Base-by-base conservation (phyloP, 176 grass and related monocot species). In the Pontederia paniculata region DNA sequence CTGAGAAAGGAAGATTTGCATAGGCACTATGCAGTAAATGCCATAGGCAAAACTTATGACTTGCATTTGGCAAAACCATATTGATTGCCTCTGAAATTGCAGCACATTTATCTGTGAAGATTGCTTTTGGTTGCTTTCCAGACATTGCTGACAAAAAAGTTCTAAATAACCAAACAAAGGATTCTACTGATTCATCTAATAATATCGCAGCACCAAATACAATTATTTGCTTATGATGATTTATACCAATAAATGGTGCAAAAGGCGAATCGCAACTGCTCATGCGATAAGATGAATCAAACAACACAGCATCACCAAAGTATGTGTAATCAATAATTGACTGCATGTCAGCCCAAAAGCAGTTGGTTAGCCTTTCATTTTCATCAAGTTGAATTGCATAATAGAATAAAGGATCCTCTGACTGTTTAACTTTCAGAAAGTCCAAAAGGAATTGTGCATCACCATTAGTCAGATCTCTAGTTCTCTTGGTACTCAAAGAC, bases 311-410 rank as follows among this genome's bases (percentile, higher is more conserved):
- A 65, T 80, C 77, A 48, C 71, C 71, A 56, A 80, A 80, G 65
- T 56, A 61, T 18, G 55, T 15, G 68, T 73, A 73, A 48, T 80
- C 71, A 62, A 64, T 56, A 14, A 58, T 50, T 9, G 71, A 74
- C 23, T 18, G 58, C 48, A 71, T 44, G 70, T 74, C 77, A 9
- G 71, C 50, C 77, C 77, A 74, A 46, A 74, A 80, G 63, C 65
- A 80, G 54, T 80, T 80, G n/a, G 77, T 70, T 17, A 74, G 23
- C 7, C 71, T 28, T 54, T 70, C 65, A 12, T 67, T 74, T 51
- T 74, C 77, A 52, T 80, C 71, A 52, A 80, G 60, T 57, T 80
- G 70, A 18, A 80, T 50, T n/a, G 77, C 71, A 52, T 80, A 80
- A 23, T 70, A 63, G 64, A 80, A 80, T 20, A 56, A 67, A 37